Conservation (phyloP, 129 eudicot genomes). For the Centrapalus pauciflorus region DNA sequence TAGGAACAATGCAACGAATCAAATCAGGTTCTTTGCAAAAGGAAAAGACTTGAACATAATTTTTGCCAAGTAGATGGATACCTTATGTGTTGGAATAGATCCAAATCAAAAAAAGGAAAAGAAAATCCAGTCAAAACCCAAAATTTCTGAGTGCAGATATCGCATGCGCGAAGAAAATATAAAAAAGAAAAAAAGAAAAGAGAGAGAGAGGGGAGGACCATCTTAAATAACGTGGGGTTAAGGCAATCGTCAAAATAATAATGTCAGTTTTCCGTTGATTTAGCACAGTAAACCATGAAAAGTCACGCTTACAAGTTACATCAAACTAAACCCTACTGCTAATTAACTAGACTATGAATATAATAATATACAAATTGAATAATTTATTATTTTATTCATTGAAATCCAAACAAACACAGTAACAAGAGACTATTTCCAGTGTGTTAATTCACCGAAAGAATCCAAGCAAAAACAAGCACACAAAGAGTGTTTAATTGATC, state of each 20-base stretch:
- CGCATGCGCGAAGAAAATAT: not conserved
- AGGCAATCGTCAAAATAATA: not conserved
- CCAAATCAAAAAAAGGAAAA: not conserved
- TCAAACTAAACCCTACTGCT: slow-evolving; percentile 27
- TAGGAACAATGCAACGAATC: not conserved
- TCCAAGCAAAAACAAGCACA: not conserved
- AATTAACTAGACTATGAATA: slow-evolving; percentile 10
- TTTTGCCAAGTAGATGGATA: too few species aligned
- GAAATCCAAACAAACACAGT: slow-evolving; percentile 10
- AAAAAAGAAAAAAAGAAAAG: not conserved
- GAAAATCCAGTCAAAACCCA: not conserved
- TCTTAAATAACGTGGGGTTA: not conserved
- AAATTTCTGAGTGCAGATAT: not conserved
- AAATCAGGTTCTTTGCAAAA: not conserved
- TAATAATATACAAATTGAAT: slow-evolving; percentile 13
- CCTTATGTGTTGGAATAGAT: slow-evolving; percentile 10
- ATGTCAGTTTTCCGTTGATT: slow-evolving; percentile 32
- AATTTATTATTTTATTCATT: not conserved
- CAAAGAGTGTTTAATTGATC: slow-evolving; percentile 9
- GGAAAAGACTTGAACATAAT: not conserved
- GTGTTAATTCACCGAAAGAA: slow-evolving; percentile 10
- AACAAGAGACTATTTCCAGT: slow-evolving; percentile 8
- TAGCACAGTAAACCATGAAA: slow-evolving; percentile 25
- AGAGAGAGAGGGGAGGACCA: not conserved
- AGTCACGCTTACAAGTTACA: slow-evolving; percentile 19